Evolutionary conservation across 2,329 filamentous ascomycete genomes (phyloP), one percentile per base, ranked within the genome.

Genomic region (Ambrosiella cleistominuta): DNA sequence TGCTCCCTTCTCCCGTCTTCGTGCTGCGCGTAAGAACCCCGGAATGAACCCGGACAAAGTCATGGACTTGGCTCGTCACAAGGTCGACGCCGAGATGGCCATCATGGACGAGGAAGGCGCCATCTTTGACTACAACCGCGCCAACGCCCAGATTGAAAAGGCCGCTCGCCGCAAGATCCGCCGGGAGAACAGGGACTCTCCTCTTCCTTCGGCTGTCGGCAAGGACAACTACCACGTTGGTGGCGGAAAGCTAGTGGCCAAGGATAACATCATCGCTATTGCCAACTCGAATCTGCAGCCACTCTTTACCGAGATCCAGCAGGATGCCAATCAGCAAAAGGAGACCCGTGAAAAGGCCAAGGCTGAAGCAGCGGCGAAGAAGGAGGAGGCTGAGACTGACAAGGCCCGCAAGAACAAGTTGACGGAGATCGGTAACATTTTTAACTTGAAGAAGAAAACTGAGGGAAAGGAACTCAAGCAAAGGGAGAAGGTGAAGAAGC

Each of bases 21-120:
- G 19, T 80, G 83, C 65, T 91, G 91, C 69, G 79, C 86, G 47
- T 15, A 27, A 19, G 47, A 9, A 11, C 2, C 47, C 47, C 9
- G 76, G 83, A 60, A 76, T 79, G 49, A 90, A 95, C 64, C 83
- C 88, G 11, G 84, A 86, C 57, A 75, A 78, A 1, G 72, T 97
- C 1, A 74, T 95, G 62, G 85, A 85, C 8, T 82, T 82, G 2
- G 91, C 91, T 1, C 86, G 90, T 66, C 82, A 85, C 50, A 95
- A 95, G 63, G 91, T 96, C n/a, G 81, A 83, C 63, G 82, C 82
- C 17, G 81, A 80, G 47, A 78, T 96, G 63, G 81, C 86, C 61
- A 79, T 78, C 45, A 89, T 96, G 75, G 91, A 97, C 61, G 81
- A 90, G 67, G 83, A 56, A 17, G 19, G 56, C 40, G 49, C 47